Conservation (phyloP, 2,329 filamentous ascomycete species). For the Coniochaeta pulveracea region DNA sequence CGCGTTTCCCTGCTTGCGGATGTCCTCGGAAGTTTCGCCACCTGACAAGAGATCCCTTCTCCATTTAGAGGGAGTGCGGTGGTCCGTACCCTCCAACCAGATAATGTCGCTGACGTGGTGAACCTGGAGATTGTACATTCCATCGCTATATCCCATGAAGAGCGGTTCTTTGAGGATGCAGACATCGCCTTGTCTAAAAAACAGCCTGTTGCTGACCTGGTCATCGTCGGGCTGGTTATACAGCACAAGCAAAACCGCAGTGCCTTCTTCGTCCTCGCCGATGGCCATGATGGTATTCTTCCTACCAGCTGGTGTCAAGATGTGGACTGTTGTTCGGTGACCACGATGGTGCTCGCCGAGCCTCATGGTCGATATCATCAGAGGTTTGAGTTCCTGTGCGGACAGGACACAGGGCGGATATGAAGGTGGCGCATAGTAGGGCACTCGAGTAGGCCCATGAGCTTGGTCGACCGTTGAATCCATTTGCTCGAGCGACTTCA, state of each 20-base stretch:
- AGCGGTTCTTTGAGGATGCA: slow-evolving; percentile 41
- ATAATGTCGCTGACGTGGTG: slow-evolving; percentile 40
- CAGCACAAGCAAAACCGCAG: background rate
- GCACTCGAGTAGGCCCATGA: background rate
- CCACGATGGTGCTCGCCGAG: background rate
- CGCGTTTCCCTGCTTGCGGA: slow-evolving; percentile 22
- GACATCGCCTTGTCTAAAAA: background rate
- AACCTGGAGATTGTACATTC: slow-evolving; percentile 31
- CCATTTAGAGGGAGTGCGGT: slow-evolving; percentile 28
- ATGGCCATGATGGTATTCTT: background rate
- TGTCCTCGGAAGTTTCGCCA: slow-evolving; percentile 8
- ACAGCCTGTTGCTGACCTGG: background rate
- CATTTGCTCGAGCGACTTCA: no score
- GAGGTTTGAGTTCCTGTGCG: background rate
- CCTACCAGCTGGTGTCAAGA: background rate
- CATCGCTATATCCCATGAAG: slow-evolving; percentile 27
- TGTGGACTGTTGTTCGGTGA: background rate
- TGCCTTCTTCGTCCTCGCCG: background rate
- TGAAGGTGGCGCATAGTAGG: background rate
- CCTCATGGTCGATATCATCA: background rate
- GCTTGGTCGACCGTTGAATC: background rate
- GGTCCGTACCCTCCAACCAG: slow-evolving; percentile 21
- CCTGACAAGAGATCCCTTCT: slow-evolving; percentile 4
- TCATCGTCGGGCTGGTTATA: background rate
- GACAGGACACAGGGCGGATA: background rate